Evolutionary conservation across 208 protist species (phyloP), one percentile per base, ranked within the genome.

Genomic region (Leishmania mexicana): DNA sequence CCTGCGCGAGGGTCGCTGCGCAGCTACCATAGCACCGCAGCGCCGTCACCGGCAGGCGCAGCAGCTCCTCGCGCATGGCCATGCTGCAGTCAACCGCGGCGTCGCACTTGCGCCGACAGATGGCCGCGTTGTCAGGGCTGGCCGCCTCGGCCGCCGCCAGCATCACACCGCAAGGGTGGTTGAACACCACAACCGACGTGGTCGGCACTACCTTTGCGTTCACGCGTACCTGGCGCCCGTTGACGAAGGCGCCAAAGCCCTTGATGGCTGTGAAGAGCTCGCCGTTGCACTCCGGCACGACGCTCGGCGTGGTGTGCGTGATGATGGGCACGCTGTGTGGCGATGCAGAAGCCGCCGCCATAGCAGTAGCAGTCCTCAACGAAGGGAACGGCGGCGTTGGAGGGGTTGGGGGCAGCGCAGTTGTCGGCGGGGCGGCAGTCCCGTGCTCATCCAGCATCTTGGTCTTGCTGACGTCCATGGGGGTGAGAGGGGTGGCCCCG

Each of bases 181-280:
- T 89, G 35, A 93, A 92, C 31, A 83, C 78, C 57, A 92, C 86
- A 24, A 96, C 62, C 0, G 88, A 73, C 15, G 58, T 86, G 35
- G 77, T 40, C 1, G 78, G 83, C 15, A 53, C 85, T 13, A 80
- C 86, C 24, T 78, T 65, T 3, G 51, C 4, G 51, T 78, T 83
- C 3, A 92, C 88, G 54, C 57, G 80, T 13, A 97, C 54, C 2
- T 64, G 87, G 15, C 76, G 71, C 3, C 94, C 94, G 76, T 97
- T 97, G 11, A 90, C 53, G 65, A 87, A 97, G 28, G 78, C 73
- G 0, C 94, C 94, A 51, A 87, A 74, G 17, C 92, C 93, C n/a
- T 86, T 83, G 64, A 96, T 89, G 24, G 91, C 94, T 21, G 89
- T 92, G 83, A 90, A 96, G 75, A 96, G 77, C 78, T 97, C 94